These are phyloP conservation scores for Agastache rugosa DNA, from an alignment of 257 asterid species.

Conservation along the genomic window DNA sequence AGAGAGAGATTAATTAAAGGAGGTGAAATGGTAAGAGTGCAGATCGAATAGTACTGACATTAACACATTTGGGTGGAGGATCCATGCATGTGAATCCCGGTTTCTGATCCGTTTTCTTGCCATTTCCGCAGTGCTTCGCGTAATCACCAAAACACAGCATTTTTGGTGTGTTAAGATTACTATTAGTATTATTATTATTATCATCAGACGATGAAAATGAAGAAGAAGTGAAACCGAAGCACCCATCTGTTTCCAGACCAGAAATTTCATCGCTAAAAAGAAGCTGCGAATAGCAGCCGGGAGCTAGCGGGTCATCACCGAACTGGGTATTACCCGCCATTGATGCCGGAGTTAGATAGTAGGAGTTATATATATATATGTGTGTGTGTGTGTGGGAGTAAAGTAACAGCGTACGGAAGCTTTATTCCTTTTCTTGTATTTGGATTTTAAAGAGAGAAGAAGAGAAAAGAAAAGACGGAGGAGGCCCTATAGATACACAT, in stretches of 20 bases:
- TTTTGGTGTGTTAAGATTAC: constrained; percentile 39
- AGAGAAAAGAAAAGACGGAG: constrained; percentile 23
- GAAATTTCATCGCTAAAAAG: constrained; percentile 54
- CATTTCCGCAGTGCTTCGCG: constrained; percentile 15
- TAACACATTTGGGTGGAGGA: constrained; percentile 42
- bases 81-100: constrained; percentile 59
- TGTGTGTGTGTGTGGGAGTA: too few relatives aligned
- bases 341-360: background rate
- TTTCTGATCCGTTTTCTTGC: constrained; percentile 39
- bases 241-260: constrained; percentile 38
- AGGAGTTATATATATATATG: too few relatives aligned
- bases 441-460: background rate
- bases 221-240: constrained; percentile 50
- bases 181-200: background rate
- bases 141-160: constrained; percentile 77
- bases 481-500: background rate
- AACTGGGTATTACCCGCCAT: constrained; percentile 56
- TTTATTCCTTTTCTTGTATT: constrained; percentile 21
- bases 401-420: constrained; percentile 50
- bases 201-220: constrained; percentile 34
- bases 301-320: constrained; percentile 51
- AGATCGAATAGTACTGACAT: background rate
- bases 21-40: background rate
- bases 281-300: constrained; percentile 70
- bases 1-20: background rate